A percentile compares a stretch with the other conserved stretches of the same genome.
Evolutionary conservation across 331 rosid genomes (phyloP).

Genomic region (Spiraea crenata): DNA sequence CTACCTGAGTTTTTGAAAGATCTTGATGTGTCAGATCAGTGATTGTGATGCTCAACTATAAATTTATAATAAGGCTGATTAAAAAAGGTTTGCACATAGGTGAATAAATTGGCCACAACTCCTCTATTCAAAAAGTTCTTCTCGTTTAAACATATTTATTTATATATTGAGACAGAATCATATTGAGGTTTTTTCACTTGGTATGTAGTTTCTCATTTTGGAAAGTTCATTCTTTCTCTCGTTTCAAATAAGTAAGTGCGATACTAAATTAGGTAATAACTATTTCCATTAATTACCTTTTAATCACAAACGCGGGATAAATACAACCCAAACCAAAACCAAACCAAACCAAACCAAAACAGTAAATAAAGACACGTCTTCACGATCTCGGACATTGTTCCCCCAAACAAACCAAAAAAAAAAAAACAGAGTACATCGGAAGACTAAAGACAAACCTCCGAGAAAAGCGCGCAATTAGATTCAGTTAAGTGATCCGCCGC

Average conservation of each 20-base stretch:
- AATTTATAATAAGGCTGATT: neutral
- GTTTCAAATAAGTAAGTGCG: too few species aligned
- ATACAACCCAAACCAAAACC: neutral
- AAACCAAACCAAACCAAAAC: neutral
- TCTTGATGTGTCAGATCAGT: neutral
- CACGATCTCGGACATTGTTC: neutral
- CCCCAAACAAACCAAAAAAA: neutral
- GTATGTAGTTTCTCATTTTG: too few species aligned
- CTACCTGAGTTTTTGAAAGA: too few species aligned
- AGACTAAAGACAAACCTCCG: neutral
- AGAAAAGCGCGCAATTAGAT: conserved; percentile 8
- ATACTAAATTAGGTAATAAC: too few species aligned
- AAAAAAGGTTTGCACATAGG: too few species aligned
- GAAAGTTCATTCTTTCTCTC: too few species aligned
- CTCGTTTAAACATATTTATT: too few species aligned
- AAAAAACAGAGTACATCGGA: neutral
- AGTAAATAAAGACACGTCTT: neutral
- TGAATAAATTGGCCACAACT: too few species aligned
- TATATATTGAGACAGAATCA: too few species aligned
- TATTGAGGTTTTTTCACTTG: too few species aligned
- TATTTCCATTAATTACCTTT: neutral
- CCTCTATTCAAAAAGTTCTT: too few species aligned
- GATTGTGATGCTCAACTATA: neutral
- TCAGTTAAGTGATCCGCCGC: neutral
- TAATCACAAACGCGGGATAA: neutral